Base-by-base conservation (phyloP, 2,329 filamentous ascomycete species). In the Xylaria sp. region DNA sequence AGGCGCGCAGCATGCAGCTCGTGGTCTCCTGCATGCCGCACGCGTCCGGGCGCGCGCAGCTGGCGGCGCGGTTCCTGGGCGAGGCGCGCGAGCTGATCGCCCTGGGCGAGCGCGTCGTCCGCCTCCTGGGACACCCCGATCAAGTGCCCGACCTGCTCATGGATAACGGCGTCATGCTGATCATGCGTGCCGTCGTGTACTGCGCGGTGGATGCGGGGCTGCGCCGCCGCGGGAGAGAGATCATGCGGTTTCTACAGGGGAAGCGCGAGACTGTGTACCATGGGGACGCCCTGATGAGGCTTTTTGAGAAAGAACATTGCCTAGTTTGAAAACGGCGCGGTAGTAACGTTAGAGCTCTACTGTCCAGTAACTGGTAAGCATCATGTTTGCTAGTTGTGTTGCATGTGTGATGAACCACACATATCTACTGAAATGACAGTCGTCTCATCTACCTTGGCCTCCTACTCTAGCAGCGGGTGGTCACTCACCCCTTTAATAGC, bases 221-320 rank as follows among this genome's bases (percentile, higher is more conserved):
- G 29, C 38, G 44, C 4, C 24, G 48, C 13, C 48, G 52, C 16
- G 52, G 34, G 7, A 43, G 47, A n/a, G 39, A 21, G 34, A 26
- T 52, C n/a, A 26, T 56, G 7, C 13, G 43, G 17, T 29, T 44
- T 1, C 34, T 56, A 16, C 16, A 34, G 11, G 29, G 34, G n/a
- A 48, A 39, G 48, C 38, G 24, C 39, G 48, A 56, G 39, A 44
- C 47, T 9, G 7, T 56, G 17, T 56, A 51, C 17, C 24, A 48
- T 20, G 52, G 47, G n/a, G 13, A 11, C 13, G 38, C 17, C 2
- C 29, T 56, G 4, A 19, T 48, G 19, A 17, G 40, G 2, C 20
- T 52, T 2, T 52, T 51, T 29, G 42, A 43, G 9, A 49, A 40
- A n/a, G n/a, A n/a, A n/a, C n/a, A n/a, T n/a, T n/a, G n/a, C n/a